Evolutionary conservation across 805 yeast species (phyloP).

Genomic region (Wickerhamiella siamensis): DNA sequence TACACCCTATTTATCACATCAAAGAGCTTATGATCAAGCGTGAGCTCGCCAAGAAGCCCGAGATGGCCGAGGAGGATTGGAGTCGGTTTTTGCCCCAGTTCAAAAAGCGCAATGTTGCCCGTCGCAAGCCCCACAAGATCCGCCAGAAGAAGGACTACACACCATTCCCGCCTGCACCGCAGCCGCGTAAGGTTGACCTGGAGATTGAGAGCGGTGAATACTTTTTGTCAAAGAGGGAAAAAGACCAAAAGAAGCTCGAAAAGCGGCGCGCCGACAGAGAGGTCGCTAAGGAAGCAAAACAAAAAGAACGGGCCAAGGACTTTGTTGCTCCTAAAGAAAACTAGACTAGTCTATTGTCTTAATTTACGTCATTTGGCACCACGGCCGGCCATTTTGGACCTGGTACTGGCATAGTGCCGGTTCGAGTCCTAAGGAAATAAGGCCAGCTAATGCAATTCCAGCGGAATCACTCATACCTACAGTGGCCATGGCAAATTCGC

Average conservation of each 20-base stretch:
- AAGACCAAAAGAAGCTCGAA: slow-evolving; percentile 51
- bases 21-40: slow-evolving; percentile 95
- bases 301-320: slow-evolving; percentile 59
- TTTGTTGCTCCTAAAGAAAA: slow-evolving; percentile 79
- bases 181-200: slow-evolving; percentile 91
- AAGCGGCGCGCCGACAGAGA: slow-evolving; percentile 71
- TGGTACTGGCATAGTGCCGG: slow-evolving; percentile 59
- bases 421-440: slow-evolving; percentile 61
- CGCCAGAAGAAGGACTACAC: slow-evolving; percentile 72
- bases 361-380: slow-evolving; percentile 39
- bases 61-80: slow-evolving; percentile 93
- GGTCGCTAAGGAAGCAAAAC: slow-evolving; percentile 48
- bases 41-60: slow-evolving; percentile 89
- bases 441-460: slow-evolving; percentile 74
- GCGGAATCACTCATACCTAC: slow-evolving; percentile 73
- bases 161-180: slow-evolving; percentile 97
- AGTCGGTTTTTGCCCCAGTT: slow-evolving; percentile 89
- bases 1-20: slow-evolving; percentile 96
- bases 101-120: slow-evolving; percentile 89
- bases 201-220: slow-evolving; percentile 98
- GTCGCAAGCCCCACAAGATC: slow-evolving; percentile 69
- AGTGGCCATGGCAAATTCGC: slow-evolving; percentile 72
- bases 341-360: slow-evolving; percentile 26
- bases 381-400: slow-evolving; percentile 55
- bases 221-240: slow-evolving; percentile 78